These are phyloP conservation scores for Camellia granthamiana DNA, from an alignment of 148 eudicot genomes.

Conservation along the genomic window DNA sequence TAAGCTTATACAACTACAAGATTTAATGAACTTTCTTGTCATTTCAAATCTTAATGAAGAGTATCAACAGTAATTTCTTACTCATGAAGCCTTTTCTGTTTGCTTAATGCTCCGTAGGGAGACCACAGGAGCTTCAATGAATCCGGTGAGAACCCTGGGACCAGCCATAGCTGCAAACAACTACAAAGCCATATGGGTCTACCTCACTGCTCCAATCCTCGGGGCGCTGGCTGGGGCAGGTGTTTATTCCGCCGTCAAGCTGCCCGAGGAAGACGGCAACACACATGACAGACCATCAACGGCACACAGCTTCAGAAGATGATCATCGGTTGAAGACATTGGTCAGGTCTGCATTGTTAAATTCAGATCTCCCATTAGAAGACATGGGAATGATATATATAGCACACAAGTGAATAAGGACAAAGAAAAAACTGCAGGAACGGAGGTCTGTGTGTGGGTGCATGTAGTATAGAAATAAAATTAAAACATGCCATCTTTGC, in stretches of 20 bases:
- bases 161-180: conserved; percentile 90
- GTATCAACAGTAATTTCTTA: neutral
- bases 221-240: conserved; percentile 95
- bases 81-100: conserved; percentile 8
- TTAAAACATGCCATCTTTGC: neutral
- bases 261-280: conserved; percentile 58
- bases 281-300: conserved; percentile 42
- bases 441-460: neutral
- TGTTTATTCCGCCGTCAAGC: conserved; percentile 68
- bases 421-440: neutral
- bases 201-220: conserved; percentile 77
- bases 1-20: neutral
- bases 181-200: conserved; percentile 79
- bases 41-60: neutral
- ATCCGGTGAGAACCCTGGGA: conserved; percentile 93
- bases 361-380: neutral
- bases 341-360: neutral
- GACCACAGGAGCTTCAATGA: conserved; percentile 91
- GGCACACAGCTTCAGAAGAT: conserved; percentile 56
- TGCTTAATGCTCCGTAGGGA: conserved; percentile 35
- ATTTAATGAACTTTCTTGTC: neutral
- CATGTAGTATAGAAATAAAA: conserved; percentile 4
- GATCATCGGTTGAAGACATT: conserved; percentile 14
- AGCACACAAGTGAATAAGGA: neutral
- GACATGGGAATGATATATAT: neutral